Evolutionary conservation across 2,329 filamentous ascomycete genomes (phyloP).

Genomic region (Harringtonia aguacate): DNA sequence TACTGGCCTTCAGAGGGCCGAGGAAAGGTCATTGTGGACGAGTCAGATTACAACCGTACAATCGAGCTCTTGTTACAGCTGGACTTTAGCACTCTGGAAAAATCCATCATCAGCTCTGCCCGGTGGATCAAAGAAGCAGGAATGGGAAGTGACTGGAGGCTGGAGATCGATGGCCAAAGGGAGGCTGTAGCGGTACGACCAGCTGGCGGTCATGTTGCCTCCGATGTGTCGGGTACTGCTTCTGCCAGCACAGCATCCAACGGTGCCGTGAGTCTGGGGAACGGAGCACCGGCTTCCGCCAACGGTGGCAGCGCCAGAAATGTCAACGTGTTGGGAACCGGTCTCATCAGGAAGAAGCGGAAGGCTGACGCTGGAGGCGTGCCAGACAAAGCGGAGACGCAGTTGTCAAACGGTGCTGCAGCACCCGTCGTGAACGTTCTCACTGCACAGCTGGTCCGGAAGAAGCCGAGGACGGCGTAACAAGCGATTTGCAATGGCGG

Average conservation of each 20-base stretch:
- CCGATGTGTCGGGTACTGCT: not conserved
- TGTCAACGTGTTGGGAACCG: slow-evolving; percentile 24
- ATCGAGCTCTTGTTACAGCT: slow-evolving; percentile 61
- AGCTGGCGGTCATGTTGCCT: not conserved
- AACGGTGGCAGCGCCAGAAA: not conserved
- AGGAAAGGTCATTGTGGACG: slow-evolving; percentile 52
- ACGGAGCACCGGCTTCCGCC: too few species aligned
- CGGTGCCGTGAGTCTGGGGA: too few species aligned
- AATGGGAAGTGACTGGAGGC: slow-evolving; percentile 40
- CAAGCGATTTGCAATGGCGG: too few species aligned
- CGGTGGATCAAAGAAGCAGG: slow-evolving; percentile 63
- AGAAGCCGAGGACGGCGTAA: slow-evolving; percentile 38
- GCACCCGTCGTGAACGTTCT: slow-evolving; percentile 21
- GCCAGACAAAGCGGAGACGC: slow-evolving; percentile 5
- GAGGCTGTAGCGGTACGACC: not conserved
- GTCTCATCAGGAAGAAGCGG: slow-evolving; percentile 39
- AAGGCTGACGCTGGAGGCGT: slow-evolving; percentile 18
- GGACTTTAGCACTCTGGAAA: slow-evolving; percentile 57
- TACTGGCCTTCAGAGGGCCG: slow-evolving; percentile 52
- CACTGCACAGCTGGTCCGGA: slow-evolving; percentile 31
- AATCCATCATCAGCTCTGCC: slow-evolving; percentile 52
- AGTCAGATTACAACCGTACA: slow-evolving; percentile 54
- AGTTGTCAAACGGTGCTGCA: not conserved
- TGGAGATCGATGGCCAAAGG: slow-evolving; percentile 32
- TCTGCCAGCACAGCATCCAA: not conserved